Base-by-base conservation (phyloP, 768 basidiomycete species). In the Psilocybe tampanensis region DNA sequence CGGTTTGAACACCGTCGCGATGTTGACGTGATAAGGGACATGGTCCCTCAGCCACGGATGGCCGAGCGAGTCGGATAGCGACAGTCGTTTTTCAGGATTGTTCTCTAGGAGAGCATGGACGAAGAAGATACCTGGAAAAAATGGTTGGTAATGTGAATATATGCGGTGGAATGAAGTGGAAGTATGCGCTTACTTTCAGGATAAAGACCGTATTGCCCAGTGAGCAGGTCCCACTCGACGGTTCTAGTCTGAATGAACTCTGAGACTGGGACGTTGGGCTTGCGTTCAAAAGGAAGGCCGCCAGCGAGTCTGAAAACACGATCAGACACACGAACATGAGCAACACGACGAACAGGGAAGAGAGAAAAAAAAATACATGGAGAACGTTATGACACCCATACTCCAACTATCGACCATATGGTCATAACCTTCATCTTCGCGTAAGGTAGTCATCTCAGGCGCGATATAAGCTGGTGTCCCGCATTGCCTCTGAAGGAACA, bases 341-440 rank as follows among this genome's bases (percentile, higher is more conserved):
- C 2, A 23, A 5, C 13, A 3, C 22, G 11, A 32, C 3, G 13
- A 23, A 15, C 7, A 23, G 11, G 13, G 29, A 9, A 5, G 29
- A 29, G n/a, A 8, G n/a, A n/a, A n/a, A 9, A 48, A 51, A 21
- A 36, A 29, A 17, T 17, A 36, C 53, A 47, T 54, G 12, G 4
- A 2, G 47, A 26, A 45, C 15, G 36, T 11, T 8, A 39, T 54
- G 22, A 54, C 32, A 15, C 53, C 53, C 33, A 54, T 36, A 15
- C 44, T 45, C 43, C 43, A 54, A 32, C 44, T 45, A 32, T 54
- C 53, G 9, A 43, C 53, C 32, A 17, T 44, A n/a, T 34, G 9
- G 29, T 45, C 44, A 19, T 22, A 54, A 7, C 36, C 36, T 0
- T 26, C 34, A 24, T 9, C 8, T 17, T 23, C 15, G 33, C 15